Evolutionary conservation across 495 filamentous ascomycete species (phyloP), one percentile per base, ranked within the genome.

Genomic region (Aspergillus haitiensis): DNA sequence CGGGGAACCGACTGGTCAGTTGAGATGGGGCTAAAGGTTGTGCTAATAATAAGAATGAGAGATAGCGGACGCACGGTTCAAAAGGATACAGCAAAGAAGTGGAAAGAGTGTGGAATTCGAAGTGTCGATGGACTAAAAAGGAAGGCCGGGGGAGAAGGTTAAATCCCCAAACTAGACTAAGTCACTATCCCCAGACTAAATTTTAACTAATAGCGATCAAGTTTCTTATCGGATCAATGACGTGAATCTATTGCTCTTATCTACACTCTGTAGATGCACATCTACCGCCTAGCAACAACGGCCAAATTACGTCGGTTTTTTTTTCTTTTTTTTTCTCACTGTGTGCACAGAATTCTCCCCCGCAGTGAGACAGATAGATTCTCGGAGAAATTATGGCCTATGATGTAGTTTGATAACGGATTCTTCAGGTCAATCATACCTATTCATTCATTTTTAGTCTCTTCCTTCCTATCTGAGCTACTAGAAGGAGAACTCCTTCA

Each of bases 71-170:
- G 21, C 48, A 34, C n/a, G 32, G 48, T 37, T 42, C 52, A 35
- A 40, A 54, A 10, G 36, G 42, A 5, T n/a, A 11, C 8, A 27
- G 35, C 10, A 31, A 37, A 16, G 42, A 27, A 54, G 12, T 18
- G 34, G 10, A 18, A 4, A 40, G 5, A 12, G 9, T 6, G n/a
- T 21, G 13, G 37, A 44, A 34, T n/a, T 33, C 47, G 15, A 44
- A 11, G 36, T 39, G 13, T 44, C 18, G 15, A 34, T 62, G 16
- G 36, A 61, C 63, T 10, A 68, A 70, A 74, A 55, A 50, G 67
- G 69, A 71, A 72, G 72, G 57, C 63, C 63, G 52, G 59, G 47
- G 58, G 64, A 67, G 64, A 62, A 57, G 21, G 52, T 58, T 47
- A 47, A 21, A 8, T 9, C 27, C 44, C 21, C 42, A 40, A 47